These are phyloP conservation scores for Xylariaceae sp. DNA, from an alignment of 2,329 filamentous ascomycete genomes.

Conservation along the genomic window DNA sequence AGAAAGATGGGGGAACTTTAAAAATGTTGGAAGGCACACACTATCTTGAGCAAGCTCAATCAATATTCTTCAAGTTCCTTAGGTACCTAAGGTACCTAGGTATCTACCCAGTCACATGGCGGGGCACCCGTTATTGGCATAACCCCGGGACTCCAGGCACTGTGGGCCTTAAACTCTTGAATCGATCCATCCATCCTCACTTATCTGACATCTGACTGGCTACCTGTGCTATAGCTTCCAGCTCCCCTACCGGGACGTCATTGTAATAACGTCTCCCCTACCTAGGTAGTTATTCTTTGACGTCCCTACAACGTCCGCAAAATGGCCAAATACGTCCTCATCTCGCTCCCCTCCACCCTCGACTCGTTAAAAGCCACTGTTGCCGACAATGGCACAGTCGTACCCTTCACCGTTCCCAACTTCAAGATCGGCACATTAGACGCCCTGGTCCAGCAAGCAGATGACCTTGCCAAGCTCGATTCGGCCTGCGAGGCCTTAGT, in stretches of 20 bases:
- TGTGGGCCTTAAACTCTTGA: background rate
- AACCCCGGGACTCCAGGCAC: constrained; percentile 4
- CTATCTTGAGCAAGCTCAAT: no score
- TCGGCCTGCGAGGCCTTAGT: constrained; percentile 80
- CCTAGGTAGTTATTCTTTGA: constrained; percentile 12
- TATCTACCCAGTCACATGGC: background rate
- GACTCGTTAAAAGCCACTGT: constrained; percentile 76
- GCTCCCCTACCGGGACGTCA: constrained; percentile 23
- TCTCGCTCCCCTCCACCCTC: constrained; percentile 88
- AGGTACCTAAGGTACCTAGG: background rate
- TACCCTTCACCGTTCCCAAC: constrained; percentile 82
- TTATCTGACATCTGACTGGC: no score
- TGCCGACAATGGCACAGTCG: constrained; percentile 76
- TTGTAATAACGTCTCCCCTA: constrained; percentile 14
- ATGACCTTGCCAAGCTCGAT: constrained; percentile 91
- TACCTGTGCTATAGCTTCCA: constrained; percentile 1
- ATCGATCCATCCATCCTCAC: no score
- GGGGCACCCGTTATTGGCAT: constrained; percentile 1
- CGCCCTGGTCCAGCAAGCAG: constrained; percentile 92
- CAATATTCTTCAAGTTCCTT: no score
- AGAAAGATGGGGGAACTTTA: no score
- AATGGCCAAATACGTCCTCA: constrained; percentile 75
- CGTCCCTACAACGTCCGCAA: constrained; percentile 23
- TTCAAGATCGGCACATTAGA: constrained; percentile 99
- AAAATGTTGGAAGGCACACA: no score